Base-by-base conservation (phyloP, 257 asterid species). In the Cinchona pubescens region DNA sequence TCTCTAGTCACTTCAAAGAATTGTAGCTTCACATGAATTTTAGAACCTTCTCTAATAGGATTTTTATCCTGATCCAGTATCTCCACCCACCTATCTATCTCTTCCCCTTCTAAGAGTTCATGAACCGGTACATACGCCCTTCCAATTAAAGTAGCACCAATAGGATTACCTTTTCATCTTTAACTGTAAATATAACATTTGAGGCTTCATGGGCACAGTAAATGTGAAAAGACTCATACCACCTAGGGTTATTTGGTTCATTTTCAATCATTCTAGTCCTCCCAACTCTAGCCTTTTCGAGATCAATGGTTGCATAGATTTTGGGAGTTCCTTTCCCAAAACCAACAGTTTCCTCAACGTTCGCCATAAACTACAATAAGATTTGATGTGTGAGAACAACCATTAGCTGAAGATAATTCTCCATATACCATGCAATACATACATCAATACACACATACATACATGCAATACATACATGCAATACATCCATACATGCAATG, bases 91-190 rank as follows among this genome's bases (percentile, higher is more conserved):
- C 82, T 81, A 75, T 94, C 98, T 3, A 92, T 38, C 73, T 90
- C 97, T 70, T 94, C 97, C 46, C 91, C 97, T 40, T 90, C 96
- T 74, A 92, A n/a, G 62, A 94, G 86, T 46, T 92, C 98, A 0
- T 68, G 37, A 43, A 85, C 98, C 0, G 97, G 93, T 16, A 94
- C 79, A 78, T 92, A 90, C 67, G 97, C 98, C 85, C 98, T 83
- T 72, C 98, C 98, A 23, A 91, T 88, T 60, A 91, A 82, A 69
- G 98, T 94, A 75, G 98, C 96, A 61, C 98, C 98, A 55, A 94
- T 89, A 73, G 97, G 92, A 73, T 94, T 89, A 73, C 86, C n/a
- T n/a, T n/a, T n/a, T n/a, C 92, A 62, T 94, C 96, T 85, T 92
- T 94, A 80, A 94, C 91, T 2, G 98, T 92, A 86, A 92, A 94